These are phyloP conservation scores for Kwoniella europaea DNA, from an alignment of 768 basidiomycete species.

Conservation along the genomic window DNA sequence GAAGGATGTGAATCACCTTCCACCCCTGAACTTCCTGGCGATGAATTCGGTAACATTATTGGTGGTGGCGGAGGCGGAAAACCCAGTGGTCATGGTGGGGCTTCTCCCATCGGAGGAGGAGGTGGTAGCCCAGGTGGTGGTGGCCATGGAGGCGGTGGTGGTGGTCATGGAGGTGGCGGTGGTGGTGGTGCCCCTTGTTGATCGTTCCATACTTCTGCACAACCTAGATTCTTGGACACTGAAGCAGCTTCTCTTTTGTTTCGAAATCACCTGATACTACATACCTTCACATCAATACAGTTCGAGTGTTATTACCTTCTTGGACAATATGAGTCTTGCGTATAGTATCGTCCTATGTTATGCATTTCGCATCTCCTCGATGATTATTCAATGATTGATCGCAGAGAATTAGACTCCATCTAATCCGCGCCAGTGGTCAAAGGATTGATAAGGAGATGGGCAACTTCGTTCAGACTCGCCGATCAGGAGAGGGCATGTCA, in stretches of 20 bases:
- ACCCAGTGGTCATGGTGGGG: not conserved
- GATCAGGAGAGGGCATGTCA: too few relatives aligned
- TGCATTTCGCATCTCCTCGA: not conserved
- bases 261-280: too few relatives aligned
- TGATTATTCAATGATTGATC: not conserved
- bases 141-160: not conserved
- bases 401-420: too few relatives aligned
- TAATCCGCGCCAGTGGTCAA: too few relatives aligned
- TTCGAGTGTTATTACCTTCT: not conserved
- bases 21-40: not conserved
- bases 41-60: not conserved
- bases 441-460: too few relatives aligned
- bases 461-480: too few relatives aligned
- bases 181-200: not conserved
- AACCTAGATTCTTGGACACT: not conserved
- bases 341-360: not conserved
- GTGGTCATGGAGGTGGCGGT: not conserved
- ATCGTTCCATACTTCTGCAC: not conserved
- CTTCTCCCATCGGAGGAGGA: constrained; percentile 1
- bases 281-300: not conserved
- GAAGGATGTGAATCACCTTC: constrained; percentile 7
- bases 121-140: constrained; percentile 8
- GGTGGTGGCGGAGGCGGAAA: constrained; percentile 1
- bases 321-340: not conserved
- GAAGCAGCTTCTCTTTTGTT: too few relatives aligned